phyloP scores from a whole-genome alignment of 768 basidiomycete species.

The Leccinellum rugosiceps region DNA sequence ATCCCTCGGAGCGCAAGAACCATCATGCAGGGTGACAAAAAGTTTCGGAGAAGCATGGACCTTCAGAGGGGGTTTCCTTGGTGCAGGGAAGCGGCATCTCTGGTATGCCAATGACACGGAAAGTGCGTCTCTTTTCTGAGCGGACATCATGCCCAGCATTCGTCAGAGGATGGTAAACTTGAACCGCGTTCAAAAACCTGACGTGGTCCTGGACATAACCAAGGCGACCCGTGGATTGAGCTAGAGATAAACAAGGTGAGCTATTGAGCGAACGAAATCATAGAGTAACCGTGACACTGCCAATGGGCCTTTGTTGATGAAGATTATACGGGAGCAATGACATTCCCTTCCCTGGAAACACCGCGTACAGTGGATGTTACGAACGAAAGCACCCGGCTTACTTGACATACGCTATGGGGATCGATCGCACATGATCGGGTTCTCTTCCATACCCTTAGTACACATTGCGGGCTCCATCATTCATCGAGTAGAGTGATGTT shows the following conservation, averaged over 20 bases:
- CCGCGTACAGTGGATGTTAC: neutral
- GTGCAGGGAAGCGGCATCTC: neutral
- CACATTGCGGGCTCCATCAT: neutral
- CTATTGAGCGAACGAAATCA: neutral
- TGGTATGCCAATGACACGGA: neutral
- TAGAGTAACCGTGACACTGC: too few relatives aligned
- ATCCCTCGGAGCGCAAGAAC: neutral
- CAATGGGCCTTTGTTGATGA: neutral
- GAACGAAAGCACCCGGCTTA: neutral
- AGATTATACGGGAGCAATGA: neutral
- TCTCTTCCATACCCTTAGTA: neutral
- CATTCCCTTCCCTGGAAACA: neutral
- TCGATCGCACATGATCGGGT: neutral
- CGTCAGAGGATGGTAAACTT: neutral
- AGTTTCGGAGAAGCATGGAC: neutral
- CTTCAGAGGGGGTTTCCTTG: neutral
- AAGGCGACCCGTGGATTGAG: neutral
- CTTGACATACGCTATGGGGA: neutral
- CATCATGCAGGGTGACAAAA: neutral
- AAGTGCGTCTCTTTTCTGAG: neutral
- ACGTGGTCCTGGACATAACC: neutral
- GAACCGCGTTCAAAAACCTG: neutral
- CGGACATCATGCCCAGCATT: neutral
- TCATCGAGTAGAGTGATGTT: neutral
- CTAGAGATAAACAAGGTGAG: neutral